These are phyloP conservation scores for Pseudevernia furfuracea DNA, from an alignment of 495 filamentous ascomycete species.

Conservation along the genomic window DNA sequence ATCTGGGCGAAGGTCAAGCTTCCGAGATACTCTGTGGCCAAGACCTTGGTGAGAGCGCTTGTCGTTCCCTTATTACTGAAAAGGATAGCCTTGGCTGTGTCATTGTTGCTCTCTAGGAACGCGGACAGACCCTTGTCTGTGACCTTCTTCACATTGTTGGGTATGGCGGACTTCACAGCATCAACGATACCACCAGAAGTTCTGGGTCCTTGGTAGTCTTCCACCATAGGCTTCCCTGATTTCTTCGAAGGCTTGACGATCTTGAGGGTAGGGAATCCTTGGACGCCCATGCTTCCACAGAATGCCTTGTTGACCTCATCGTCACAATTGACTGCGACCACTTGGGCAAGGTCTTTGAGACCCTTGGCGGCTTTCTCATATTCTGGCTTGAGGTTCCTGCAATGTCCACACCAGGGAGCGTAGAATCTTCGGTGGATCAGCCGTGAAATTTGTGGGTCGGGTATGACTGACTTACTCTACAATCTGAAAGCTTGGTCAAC, in stretches of 20 bases:
- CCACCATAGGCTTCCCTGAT: constrained; percentile 70
- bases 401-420: constrained; percentile 94
- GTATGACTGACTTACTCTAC: constrained; percentile 50
- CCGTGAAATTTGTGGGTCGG: constrained; percentile 7
- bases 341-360: constrained; percentile 83
- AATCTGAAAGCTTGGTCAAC: constrained; percentile 43
- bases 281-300: constrained; percentile 80
- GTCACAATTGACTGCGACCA: constrained; percentile 92
- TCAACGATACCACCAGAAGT: constrained; percentile 82
- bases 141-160: constrained; percentile 79
- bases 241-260: constrained; percentile 81
- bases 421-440: constrained; percentile 63
- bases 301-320: constrained; percentile 88
- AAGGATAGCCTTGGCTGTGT: constrained; percentile 75
- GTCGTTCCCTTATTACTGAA: constrained; percentile 93
- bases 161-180: constrained; percentile 75
- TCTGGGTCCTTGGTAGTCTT: constrained; percentile 85
- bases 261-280: constrained; percentile 96
- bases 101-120: constrained; percentile 66
- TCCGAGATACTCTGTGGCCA: constrained; percentile 89
- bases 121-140: constrained; percentile 70
- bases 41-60: constrained; percentile 67
- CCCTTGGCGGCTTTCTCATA: constrained; percentile 90
- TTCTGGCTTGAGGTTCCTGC: constrained; percentile 87
- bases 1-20: constrained; percentile 77